A percentile compares a stretch with the other conserved stretches of the same genome.
These are phyloP conservation scores for Verticillium zaregamsianum DNA, from an alignment of 2,329 filamentous ascomycete genomes.

Conservation along the genomic window DNA sequence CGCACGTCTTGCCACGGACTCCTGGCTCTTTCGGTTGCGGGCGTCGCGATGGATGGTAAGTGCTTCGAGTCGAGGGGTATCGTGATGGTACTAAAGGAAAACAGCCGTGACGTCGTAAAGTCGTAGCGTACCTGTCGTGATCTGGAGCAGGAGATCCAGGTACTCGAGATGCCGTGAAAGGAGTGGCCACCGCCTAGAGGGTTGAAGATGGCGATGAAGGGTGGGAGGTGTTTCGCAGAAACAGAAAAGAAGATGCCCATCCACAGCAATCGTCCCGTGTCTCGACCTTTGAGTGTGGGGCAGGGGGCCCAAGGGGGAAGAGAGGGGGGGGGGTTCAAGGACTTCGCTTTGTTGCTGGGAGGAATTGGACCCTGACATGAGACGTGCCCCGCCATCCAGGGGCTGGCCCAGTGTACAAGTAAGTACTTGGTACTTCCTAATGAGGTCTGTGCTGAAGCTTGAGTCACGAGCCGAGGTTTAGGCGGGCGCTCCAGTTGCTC, in stretches of 20 bases:
- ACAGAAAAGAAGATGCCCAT: not conserved
- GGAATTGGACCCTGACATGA: not conserved
- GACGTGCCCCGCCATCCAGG: not conserved
- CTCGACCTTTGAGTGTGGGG: not conserved
- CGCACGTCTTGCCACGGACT: not conserved
- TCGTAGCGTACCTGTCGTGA: not conserved
- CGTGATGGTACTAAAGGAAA: not conserved
- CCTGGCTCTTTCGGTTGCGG: not conserved
- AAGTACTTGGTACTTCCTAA: too few species aligned
- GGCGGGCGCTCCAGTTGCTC: not conserved
- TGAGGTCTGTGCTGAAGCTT: not conserved
- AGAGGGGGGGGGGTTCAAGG: not conserved
- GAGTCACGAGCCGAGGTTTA: not conserved
- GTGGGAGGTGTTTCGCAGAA: not conserved
- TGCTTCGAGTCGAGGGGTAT: not conserved
- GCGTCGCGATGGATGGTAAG: not conserved
- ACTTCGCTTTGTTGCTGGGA: not conserved
- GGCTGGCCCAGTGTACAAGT: not conserved
- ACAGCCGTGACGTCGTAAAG: constrained; percentile 1
- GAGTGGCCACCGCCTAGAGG: not conserved
- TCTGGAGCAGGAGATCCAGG: not conserved
- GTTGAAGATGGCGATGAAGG: not conserved
- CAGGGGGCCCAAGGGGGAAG: not conserved
- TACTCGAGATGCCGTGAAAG: not conserved
- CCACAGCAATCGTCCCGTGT: not conserved